Evolutionary conservation across 768 basidiomycete species (phyloP).

Genomic region (Auricularia cornea): DNA sequence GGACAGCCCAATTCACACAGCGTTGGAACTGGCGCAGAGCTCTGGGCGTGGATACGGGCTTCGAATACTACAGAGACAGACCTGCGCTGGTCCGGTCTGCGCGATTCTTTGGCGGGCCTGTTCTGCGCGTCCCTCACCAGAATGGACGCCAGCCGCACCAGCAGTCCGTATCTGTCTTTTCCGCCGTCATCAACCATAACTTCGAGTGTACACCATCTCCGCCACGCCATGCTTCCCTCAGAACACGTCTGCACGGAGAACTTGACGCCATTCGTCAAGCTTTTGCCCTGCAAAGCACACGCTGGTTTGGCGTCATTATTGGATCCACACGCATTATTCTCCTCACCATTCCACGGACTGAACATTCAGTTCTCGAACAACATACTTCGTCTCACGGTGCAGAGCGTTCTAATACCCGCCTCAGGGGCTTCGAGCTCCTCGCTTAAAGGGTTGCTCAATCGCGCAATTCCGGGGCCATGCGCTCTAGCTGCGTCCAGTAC

Average conservation of each 20-base stretch:
- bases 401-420: too few relatives aligned
- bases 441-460: too few relatives aligned
- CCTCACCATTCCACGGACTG: constrained; percentile 88
- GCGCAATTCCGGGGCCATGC: too few relatives aligned
- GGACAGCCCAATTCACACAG: constrained; percentile 68
- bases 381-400: constrained; percentile 59
- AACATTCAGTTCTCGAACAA: constrained; percentile 65
- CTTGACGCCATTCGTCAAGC: constrained; percentile 89
- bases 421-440: too few relatives aligned
- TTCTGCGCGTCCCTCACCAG: constrained; percentile 90
- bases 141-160: constrained; percentile 67
- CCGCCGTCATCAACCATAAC: constrained; percentile 30
- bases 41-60: constrained; percentile 76
- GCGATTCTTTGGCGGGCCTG: constrained; percentile 84
- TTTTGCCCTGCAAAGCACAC: constrained; percentile 83
- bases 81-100: constrained; percentile 72
- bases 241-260: constrained; percentile 95
- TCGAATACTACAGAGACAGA: constrained; percentile 36
- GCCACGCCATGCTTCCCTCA: constrained; percentile 73
- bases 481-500: too few relatives aligned
- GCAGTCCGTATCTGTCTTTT: constrained; percentile 53
- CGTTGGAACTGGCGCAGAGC: constrained; percentile 78
- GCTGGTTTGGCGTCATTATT: constrained; percentile 79
- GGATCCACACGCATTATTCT: constrained; percentile 79
- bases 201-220: constrained; percentile 29